Evolutionary conservation across 2,329 filamentous ascomycete species (phyloP).

Genomic region (Triangularia verruculosa): DNA sequence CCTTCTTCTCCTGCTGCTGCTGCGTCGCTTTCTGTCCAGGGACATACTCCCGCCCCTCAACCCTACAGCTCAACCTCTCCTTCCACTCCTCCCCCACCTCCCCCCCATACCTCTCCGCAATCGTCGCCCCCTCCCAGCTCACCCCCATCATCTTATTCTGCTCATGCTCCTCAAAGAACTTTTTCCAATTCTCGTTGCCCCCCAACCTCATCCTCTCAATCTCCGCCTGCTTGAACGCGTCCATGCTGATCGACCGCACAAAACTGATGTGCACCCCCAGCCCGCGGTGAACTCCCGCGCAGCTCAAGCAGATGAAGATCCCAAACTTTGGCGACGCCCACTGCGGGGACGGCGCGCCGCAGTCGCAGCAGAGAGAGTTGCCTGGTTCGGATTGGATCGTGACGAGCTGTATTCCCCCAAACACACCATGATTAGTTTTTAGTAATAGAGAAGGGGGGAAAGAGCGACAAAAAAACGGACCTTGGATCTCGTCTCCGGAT

Average conservation of each 20-base stretch:
- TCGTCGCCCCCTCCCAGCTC: slow-evolving; percentile 81
- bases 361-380: slow-evolving; percentile 93
- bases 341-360: slow-evolving; percentile 91
- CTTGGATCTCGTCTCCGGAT: slow-evolving; percentile 95
- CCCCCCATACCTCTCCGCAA: slow-evolving; percentile 84
- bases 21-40: slow-evolving; percentile 59
- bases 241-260: slow-evolving; percentile 96
- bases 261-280: slow-evolving; percentile 98
- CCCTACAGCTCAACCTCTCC: slow-evolving; percentile 80
- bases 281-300: slow-evolving; percentile 89
- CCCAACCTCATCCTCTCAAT: slow-evolving; percentile 91
- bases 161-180: slow-evolving; percentile 76
- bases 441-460: neutral
- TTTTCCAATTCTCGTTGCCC: slow-evolving; percentile 82
- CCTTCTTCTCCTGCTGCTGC: slow-evolving; percentile 28
- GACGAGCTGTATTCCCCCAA: slow-evolving; percentile 60
- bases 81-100: slow-evolving; percentile 95
- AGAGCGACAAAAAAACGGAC: slow-evolving; percentile 42
- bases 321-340: slow-evolving; percentile 98
- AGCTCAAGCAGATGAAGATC: slow-evolving; percentile 96
- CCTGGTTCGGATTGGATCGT: slow-evolving; percentile 86
- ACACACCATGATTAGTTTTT: neutral
- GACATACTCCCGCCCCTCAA: slow-evolving; percentile 84
- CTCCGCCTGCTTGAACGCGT: slow-evolving; percentile 91
- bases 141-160: slow-evolving; percentile 65